Evolutionary conservation across 352 stramenopile species (phyloP), one percentile per base, ranked within the genome.

Genomic region (Elongisporangium prolatum): DNA sequence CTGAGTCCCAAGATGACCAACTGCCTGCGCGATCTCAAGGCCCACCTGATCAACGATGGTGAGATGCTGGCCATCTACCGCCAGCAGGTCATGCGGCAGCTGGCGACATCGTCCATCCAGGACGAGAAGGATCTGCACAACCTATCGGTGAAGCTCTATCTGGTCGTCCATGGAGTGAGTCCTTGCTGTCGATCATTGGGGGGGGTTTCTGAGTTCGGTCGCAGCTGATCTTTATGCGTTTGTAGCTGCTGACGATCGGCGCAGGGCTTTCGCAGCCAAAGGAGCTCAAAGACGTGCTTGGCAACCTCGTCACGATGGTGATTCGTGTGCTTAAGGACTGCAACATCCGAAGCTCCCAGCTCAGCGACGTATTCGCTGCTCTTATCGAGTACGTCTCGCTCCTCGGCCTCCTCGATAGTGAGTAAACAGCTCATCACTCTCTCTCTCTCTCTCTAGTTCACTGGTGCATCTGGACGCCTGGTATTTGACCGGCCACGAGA

Each of bases 181-280:
- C 7, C n/a, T n/a, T n/a, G n/a, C n/a, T n/a, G n/a, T n/a, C n/a
- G n/a, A n/a, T n/a, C n/a, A n/a, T n/a, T n/a, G n/a, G n/a, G n/a
- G n/a, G n/a, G n/a, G n/a, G n/a, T n/a, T n/a, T n/a, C n/a, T n/a
- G n/a, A n/a, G n/a, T n/a, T n/a, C n/a, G n/a, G n/a, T n/a, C n/a
- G n/a, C n/a, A n/a, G n/a, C n/a, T n/a, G n/a, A n/a, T n/a, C n/a
- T n/a, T n/a, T n/a, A 13, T 21, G 50, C 16, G 24, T 21, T 13
- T 59, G 22, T 17, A 77, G 68, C 65, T 92, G 40, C 49, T 92
- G 53, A 86, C 80, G 20, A 90, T 92, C 50, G 83, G 83, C 20
- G 83, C 80, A 18, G 80, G 78, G 11, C 63, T 92, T 47, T 92
- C 83, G 16, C 80, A 90, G 63, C 75, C 78, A 2, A 90, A 92